phyloP scores from a whole-genome alignment of 139 green algal species.

The Zygnema circumcarinatum region DNA sequence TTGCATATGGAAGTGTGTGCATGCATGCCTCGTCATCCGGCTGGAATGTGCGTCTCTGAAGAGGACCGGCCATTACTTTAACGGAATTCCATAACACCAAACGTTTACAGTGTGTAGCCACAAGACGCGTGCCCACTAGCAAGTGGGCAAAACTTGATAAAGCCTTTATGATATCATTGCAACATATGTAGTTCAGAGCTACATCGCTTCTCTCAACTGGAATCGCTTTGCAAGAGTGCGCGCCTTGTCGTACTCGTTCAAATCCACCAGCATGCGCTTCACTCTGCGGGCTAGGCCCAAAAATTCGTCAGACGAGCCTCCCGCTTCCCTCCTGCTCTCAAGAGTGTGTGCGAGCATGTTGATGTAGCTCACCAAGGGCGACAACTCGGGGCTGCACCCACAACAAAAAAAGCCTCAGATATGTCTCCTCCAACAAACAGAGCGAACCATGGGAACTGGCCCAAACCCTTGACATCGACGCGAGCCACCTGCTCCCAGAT shows the following conservation, averaged over 20 bases:
- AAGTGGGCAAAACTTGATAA: too few species aligned
- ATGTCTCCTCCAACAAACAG: neutral
- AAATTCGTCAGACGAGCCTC: conserved; percentile 14
- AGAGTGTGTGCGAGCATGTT: conserved; percentile 6
- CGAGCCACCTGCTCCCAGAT: neutral
- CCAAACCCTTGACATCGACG: neutral
- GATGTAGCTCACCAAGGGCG: conserved; percentile 37
- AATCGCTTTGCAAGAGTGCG: conserved; percentile 31
- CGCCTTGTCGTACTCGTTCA: conserved; percentile 48
- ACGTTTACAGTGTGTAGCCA: too few species aligned
- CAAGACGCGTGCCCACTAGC: too few species aligned
- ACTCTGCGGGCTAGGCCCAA: conserved; percentile 28
- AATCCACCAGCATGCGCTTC: conserved; percentile 46
- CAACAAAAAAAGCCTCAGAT: too few species aligned
- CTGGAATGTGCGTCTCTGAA: too few species aligned
- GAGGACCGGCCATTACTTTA: too few species aligned
- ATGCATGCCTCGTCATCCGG: too few species aligned
- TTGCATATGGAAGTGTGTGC: too few species aligned
- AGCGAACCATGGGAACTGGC: neutral
- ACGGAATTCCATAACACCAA: too few species aligned
- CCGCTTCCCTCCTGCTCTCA: conserved; percentile 28
- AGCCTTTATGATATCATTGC: too few species aligned
- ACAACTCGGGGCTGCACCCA: conserved; percentile 25
- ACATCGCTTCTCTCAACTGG: conserved; percentile 40
- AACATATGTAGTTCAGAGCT: too few species aligned